These are phyloP conservation scores for Candida peoriensis DNA, from an alignment of 805 yeast species.

Conservation along the genomic window DNA sequence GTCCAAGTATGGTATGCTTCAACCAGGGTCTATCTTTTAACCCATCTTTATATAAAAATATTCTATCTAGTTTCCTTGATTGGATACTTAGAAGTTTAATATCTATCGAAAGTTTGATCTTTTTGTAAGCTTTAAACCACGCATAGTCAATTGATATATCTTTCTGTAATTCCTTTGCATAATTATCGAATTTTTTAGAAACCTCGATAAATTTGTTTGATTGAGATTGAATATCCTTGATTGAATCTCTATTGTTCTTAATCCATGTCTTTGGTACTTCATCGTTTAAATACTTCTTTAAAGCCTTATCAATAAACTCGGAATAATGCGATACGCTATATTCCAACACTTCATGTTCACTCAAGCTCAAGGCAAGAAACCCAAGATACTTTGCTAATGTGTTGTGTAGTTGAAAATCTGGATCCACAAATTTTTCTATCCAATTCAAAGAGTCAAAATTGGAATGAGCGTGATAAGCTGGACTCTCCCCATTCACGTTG, in stretches of 20 bases:
- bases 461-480: conserved; percentile 50
- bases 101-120: conserved; percentile 53
- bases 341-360: conserved; percentile 53
- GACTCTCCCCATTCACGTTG: conserved; percentile 24
- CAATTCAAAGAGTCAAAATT: conserved; percentile 54
- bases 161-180: conserved; percentile 41
- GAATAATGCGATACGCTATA: conserved; percentile 45
- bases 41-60: conserved; percentile 36
- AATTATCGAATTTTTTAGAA: conserved; percentile 39
- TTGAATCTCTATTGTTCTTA: conserved; percentile 6
- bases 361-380: conserved; percentile 43
- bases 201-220: conserved; percentile 4
- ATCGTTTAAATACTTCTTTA: no score
- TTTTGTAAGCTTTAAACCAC: conserved; percentile 63
- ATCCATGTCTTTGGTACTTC: conserved; percentile 31
- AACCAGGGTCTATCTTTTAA: conserved; percentile 51
- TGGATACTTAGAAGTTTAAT: conserved; percentile 50
- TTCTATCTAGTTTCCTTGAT: conserved; percentile 17
- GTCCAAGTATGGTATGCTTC: conserved; percentile 60
- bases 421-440: conserved; percentile 48
- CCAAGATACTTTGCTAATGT: conserved; percentile 58
- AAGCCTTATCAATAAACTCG: conserved; percentile 29
- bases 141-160: conserved; percentile 64
- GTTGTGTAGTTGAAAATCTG: conserved; percentile 48
- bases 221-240: conserved; percentile 1